These are phyloP conservation scores for Coemansia sp. DNA, from an alignment of 192 early-diverging fungal species.

Conservation along the genomic window DNA sequence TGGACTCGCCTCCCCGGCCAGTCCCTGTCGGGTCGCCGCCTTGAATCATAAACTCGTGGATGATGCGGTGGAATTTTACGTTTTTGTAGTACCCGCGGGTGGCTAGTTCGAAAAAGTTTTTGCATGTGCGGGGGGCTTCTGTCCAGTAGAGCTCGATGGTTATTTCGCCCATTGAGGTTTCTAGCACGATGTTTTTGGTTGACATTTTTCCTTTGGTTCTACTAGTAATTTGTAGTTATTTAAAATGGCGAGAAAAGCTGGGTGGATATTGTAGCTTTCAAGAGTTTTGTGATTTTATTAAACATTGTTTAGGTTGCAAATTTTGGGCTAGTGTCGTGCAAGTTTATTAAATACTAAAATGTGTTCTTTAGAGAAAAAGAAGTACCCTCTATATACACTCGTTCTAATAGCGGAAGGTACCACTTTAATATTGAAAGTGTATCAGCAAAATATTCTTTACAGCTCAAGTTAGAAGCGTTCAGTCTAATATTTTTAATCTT, in stretches of 20 bases:
- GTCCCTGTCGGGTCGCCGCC: conserved; percentile 97
- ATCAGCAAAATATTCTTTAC: neutral
- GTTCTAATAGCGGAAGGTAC: neutral
- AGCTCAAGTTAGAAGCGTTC: neutral
- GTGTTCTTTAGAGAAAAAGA: too few relatives aligned
- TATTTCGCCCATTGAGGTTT: conserved; percentile 29
- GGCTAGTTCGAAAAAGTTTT: conserved; percentile 84
- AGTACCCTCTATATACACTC: neutral
- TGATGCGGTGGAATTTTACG: conserved; percentile 79
- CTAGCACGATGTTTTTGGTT: conserved; percentile 12
- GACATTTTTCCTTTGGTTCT: neutral
- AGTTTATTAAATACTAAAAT: neutral
- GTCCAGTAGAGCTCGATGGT: conserved; percentile 40
- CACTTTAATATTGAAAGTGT: neutral
- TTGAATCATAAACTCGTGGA: conserved; percentile 95
- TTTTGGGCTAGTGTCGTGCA: neutral
- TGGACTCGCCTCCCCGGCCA: conserved; percentile 81
- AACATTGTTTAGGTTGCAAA: neutral
- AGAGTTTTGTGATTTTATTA: neutral
- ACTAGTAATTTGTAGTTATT: too few relatives aligned
- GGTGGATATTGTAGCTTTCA: neutral
- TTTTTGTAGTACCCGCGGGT: conserved; percentile 79
- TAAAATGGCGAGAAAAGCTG: too few relatives aligned
- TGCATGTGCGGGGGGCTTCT: conserved; percentile 76
- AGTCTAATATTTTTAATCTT: neutral